Percentiles rank a stretch among this genome's conserved stretches.
Conservation (phyloP, 2,329 filamentous ascomycete species). For the Teratosphaeria epicoccoides region DNA sequence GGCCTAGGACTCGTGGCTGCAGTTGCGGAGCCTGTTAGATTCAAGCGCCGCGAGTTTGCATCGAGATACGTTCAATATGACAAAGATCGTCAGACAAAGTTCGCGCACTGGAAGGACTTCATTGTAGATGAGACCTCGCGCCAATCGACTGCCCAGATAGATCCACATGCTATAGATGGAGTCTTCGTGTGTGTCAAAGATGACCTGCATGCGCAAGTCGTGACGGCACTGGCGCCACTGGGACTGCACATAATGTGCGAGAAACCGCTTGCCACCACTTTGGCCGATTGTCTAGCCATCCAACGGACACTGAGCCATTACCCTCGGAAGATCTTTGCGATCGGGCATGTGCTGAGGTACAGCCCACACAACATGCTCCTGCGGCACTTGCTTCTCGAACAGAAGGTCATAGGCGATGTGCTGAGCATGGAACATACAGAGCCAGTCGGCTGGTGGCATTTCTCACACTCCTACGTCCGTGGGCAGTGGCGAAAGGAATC, state of each 20-base stretch:
- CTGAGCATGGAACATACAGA: constrained; percentile 84
- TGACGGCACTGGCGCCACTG: constrained; percentile 58
- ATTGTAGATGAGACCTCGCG: constrained; percentile 58
- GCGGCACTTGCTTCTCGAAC: constrained; percentile 63
- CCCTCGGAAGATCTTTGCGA: constrained; percentile 56
- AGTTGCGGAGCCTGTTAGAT: constrained; percentile 70
- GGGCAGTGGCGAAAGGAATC: constrained; percentile 87
- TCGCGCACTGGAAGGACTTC: constrained; percentile 64
- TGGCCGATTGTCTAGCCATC: constrained; percentile 69
- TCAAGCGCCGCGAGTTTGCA: constrained; percentile 64
- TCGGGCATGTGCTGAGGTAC: constrained; percentile 89
- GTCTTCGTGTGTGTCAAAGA: constrained; percentile 71
- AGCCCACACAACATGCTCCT: constrained; percentile 85
- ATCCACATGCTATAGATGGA: constrained; percentile 41
- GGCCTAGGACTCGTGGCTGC: constrained; percentile 61
- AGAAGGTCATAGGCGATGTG: constrained; percentile 71
- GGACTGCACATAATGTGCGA: constrained; percentile 84
- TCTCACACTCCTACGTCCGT: constrained; percentile 77
- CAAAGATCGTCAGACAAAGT: constrained; percentile 49
- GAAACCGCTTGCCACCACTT: constrained; percentile 76
- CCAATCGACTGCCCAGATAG: constrained; percentile 33
- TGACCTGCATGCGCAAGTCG: constrained; percentile 74
- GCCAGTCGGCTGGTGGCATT: constrained; percentile 95
- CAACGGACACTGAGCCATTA: constrained; percentile 18
- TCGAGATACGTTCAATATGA: constrained; percentile 61